Base-by-base conservation (phyloP, 1,139 yeast species). In the Yamadazyma kanchanaburiensis region DNA sequence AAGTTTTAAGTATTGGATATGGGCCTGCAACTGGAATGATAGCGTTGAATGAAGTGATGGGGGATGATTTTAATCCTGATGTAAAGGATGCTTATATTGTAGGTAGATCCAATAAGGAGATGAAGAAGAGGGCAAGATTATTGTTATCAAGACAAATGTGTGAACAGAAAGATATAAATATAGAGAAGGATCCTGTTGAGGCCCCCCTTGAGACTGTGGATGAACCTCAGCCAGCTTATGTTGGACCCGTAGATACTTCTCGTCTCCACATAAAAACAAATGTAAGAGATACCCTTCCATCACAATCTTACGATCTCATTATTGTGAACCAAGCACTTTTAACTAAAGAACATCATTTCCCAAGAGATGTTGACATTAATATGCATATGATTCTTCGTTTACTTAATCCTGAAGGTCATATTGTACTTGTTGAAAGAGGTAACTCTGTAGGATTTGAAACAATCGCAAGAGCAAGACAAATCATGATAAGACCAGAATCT, bases 21-120 rank as follows among this genome's bases (percentile, higher is more conserved):
- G 98, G 98, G 0, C 97, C 98, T 1, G 94, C 91, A 1, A 82
- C 94, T 0, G 97, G 96, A 1, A 80, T 91, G 64, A 64, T 89
- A 7, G 98, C 95, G 0, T 63, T 88, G 35, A 86, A 88, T 50
- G 96, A 88, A 45, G 49, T 88, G 1, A 74, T 85, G 79, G 88
- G 86, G 0, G 68, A 66, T 3, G 64, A 60, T 3, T 80, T 74
- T 61, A 57, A 60, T 14, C 91, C 95, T 0, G 62, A 59, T 13
- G 64, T 62, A 12, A 86, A 85, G 46, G 87, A 85, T 31, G 79
- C 85, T 0, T 84, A 82, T 21, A 70, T 89, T 12, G 65, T 80
- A 14, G 95, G 96, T 1, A 72, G 83, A 36, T 63, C 42, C 30
- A 68, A 63, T 38, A 45, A 45, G 26, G 80, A 77, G 31, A 88